These are phyloP conservation scores for Didymellaceae sp. DNA, from an alignment of 2,329 filamentous ascomycete species.

Conservation along the genomic window DNA sequence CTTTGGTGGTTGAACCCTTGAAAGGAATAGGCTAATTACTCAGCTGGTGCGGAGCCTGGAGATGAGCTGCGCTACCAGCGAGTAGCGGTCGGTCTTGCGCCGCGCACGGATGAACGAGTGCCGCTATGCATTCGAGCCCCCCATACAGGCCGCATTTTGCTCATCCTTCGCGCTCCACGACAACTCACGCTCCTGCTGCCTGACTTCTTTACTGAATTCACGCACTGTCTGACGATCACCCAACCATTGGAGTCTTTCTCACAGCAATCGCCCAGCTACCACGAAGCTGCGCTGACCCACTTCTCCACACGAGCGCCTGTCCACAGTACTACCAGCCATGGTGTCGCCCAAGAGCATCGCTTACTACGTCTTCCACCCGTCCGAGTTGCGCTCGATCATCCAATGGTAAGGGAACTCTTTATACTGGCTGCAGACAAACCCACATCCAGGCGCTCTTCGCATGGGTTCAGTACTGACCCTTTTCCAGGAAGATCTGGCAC, in stretches of 20 bases:
- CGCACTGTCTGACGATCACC: background rate
- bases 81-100: background rate
- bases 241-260: conserved; percentile 13
- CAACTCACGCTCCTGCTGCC: conserved; percentile 9
- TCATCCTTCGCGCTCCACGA: conserved; percentile 17
- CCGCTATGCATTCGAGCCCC: conserved; percentile 17
- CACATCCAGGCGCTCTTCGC: background rate
- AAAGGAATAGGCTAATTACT: background rate
- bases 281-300: conserved; percentile 11
- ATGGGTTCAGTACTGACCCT: conserved; percentile 15
- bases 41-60: background rate
- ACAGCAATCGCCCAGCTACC: conserved; percentile 6
- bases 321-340: conserved; percentile 37
- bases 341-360: conserved; percentile 57
- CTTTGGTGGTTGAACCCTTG: conserved; percentile 7
- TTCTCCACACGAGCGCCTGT: conserved; percentile 16
- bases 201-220: conserved; percentile 21
- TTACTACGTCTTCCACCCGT: conserved; percentile 78
- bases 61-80: conserved; percentile 14
- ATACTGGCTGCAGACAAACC: background rate
- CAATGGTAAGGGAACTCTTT: conserved; percentile 74
- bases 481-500: conserved; percentile 91
- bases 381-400: conserved; percentile 79
- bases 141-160: conserved; percentile 18
- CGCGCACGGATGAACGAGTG: conserved; percentile 14